Conservation (phyloP, 2,329 filamentous ascomycete genomes). For the Phialophora chinensis region DNA sequence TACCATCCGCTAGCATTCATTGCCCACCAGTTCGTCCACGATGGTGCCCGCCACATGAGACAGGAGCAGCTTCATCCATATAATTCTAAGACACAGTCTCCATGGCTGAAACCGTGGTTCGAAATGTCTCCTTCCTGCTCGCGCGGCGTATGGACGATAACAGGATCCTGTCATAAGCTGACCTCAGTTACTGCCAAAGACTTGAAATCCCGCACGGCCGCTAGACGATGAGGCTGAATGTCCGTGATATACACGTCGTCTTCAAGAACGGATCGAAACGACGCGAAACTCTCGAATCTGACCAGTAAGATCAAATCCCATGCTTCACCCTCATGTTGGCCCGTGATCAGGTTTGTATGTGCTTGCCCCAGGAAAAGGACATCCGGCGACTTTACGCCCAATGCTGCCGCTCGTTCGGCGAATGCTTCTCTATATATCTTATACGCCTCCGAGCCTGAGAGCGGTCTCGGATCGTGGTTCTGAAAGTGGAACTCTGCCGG, state of each 20-base stretch:
- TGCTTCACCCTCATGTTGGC: constrained; percentile 16
- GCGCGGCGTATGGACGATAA: no score
- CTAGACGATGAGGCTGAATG: constrained; percentile 23
- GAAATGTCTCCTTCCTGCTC: not conserved
- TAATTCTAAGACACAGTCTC: no score
- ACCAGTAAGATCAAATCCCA: constrained; percentile 23
- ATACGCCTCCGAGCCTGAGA: constrained; percentile 18
- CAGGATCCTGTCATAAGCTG: not conserved
- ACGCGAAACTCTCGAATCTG: constrained; percentile 9
- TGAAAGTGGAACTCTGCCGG: not conserved
- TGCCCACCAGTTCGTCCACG: no score
- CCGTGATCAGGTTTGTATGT: constrained; percentile 15
- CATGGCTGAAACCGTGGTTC: not conserved
- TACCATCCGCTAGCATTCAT: no score
- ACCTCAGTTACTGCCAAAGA: constrained; percentile 18
- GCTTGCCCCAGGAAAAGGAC: constrained; percentile 19
- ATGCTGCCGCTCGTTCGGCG: constrained; percentile 5
- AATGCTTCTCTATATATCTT: constrained; percentile 15
- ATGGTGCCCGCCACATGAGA: no score
- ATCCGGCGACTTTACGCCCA: constrained; percentile 3
- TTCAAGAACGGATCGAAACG: constrained; percentile 23
- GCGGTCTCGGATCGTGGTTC: not conserved
- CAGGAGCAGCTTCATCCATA: no score
- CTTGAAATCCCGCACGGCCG: constrained; percentile 14
- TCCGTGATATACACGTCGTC: constrained; percentile 12